These are phyloP conservation scores for Choiromyces venosus DNA, from an alignment of 495 filamentous ascomycete species.

Conservation along the genomic window DNA sequence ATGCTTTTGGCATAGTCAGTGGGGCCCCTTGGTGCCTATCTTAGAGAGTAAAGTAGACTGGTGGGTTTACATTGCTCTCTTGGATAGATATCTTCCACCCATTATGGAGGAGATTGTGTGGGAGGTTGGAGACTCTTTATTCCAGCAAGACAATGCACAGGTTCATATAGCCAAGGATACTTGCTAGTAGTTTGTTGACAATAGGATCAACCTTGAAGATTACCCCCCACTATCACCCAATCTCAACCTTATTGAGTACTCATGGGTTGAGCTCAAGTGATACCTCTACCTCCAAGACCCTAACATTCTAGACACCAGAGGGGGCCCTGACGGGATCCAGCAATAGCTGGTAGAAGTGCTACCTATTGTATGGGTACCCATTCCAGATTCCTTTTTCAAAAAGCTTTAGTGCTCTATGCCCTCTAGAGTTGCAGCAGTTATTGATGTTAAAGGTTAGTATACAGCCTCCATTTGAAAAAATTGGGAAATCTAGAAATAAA, in stretches of 20 bases:
- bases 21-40: too few relatives aligned
- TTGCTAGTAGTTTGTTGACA: constrained; percentile 26
- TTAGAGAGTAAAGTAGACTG: too few relatives aligned
- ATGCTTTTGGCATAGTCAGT: too few relatives aligned
- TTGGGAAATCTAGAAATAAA: too few relatives aligned
- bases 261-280: constrained; percentile 36
- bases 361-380: too few relatives aligned
- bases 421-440: too few relatives aligned
- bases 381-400: too few relatives aligned
- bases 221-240: constrained; percentile 39
- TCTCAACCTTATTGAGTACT: constrained; percentile 42
- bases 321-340: neutral
- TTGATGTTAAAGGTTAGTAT: neutral
- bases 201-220: constrained; percentile 31
- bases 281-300: constrained; percentile 12
- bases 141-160: constrained; percentile 38
- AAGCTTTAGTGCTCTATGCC: too few relatives aligned
- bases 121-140: neutral
- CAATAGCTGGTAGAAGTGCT: neutral
- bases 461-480: too few relatives aligned
- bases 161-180: constrained; percentile 29
- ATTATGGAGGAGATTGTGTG: neutral
- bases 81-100: neutral
- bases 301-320: too few relatives aligned
- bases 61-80: too few relatives aligned